Percentiles rank a stretch among this genome's conserved stretches.
phyloP scores from a whole-genome alignment of 176 grass and related monocot species.

The Avena sativa region DNA sequence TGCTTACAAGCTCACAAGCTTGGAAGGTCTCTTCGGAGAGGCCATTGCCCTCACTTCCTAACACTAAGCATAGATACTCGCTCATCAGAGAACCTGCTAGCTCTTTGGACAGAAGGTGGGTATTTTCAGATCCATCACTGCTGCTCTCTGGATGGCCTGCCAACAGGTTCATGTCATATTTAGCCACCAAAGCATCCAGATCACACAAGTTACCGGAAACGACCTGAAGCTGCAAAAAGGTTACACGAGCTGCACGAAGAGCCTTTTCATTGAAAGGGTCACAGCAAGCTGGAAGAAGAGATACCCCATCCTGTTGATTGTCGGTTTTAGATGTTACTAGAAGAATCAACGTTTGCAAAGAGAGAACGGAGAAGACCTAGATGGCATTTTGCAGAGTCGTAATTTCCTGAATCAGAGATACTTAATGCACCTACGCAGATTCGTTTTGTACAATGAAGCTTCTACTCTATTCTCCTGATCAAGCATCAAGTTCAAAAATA shows the following conservation, averaged over 20 bases:
- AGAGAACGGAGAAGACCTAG: background rate
- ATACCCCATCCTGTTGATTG: conserved; percentile 75
- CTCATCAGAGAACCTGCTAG: conserved; percentile 59
- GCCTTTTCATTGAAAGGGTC: conserved; percentile 96
- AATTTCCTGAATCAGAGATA: background rate
- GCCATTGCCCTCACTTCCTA: conserved; percentile 90
- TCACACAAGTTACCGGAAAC: conserved; percentile 67
- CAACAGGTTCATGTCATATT: conserved; percentile 66
- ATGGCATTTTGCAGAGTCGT: background rate
- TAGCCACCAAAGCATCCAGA: conserved; percentile 41
- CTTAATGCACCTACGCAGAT: background rate
- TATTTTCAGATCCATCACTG: conserved; percentile 42
- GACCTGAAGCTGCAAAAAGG: conserved; percentile 82
- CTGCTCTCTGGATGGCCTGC: conserved; percentile 74
- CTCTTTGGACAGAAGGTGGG: conserved; percentile 47
- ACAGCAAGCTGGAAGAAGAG: conserved; percentile 83
- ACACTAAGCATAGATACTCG: conserved; percentile 75
- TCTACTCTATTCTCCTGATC: background rate
- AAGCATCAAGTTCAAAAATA: background rate
- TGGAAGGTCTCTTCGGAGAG: conserved; percentile 60
- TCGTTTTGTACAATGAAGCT: background rate
- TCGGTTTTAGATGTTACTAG: conserved; percentile 25
- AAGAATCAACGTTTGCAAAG: background rate
- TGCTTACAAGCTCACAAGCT: conserved; percentile 74
- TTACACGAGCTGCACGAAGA: conserved; percentile 79